Percentiles rank a stretch among this genome's conserved stretches.
Evolutionary conservation across 306 rosid species (phyloP).

Genomic region (Pyrus bretschneideri): DNA sequence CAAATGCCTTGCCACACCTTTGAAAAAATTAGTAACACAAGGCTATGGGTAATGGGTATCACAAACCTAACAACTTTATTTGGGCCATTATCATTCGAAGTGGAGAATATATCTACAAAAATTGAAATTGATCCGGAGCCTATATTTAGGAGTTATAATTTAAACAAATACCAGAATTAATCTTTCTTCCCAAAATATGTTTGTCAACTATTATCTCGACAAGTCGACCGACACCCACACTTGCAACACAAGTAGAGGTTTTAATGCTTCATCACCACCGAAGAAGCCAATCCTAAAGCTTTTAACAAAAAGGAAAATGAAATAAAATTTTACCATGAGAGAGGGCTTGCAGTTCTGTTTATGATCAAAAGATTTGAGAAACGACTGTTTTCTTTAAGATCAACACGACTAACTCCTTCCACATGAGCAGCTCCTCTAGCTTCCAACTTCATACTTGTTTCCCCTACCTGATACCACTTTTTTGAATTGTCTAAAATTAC

Average conservation of each 20-base stretch:
- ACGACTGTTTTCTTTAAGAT: conserved; percentile 52
- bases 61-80: not conserved
- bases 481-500: conserved; percentile 87
- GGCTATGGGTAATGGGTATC: not conserved
- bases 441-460: conserved; percentile 77
- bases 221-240: not conserved
- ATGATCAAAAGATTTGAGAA: conserved; percentile 70
- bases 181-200: not conserved
- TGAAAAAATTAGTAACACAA: not conserved
- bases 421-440: conserved; percentile 67
- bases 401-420: conserved; percentile 43
- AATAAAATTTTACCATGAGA: conserved; percentile 55
- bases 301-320: not conserved
- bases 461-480: conserved; percentile 64
- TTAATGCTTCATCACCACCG: not conserved
- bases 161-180: not conserved
- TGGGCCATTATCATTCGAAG: not conserved
- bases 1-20: not conserved
- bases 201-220: not conserved
- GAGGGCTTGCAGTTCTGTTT: conserved; percentile 90
- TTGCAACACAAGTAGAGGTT: not conserved
- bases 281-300: not conserved
- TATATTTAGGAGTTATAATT: not conserved
- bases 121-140: not conserved
- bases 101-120: not conserved